phyloP scores from a whole-genome alignment of 2,329 filamentous ascomycete species.

The Byssochlamys sp. region DNA sequence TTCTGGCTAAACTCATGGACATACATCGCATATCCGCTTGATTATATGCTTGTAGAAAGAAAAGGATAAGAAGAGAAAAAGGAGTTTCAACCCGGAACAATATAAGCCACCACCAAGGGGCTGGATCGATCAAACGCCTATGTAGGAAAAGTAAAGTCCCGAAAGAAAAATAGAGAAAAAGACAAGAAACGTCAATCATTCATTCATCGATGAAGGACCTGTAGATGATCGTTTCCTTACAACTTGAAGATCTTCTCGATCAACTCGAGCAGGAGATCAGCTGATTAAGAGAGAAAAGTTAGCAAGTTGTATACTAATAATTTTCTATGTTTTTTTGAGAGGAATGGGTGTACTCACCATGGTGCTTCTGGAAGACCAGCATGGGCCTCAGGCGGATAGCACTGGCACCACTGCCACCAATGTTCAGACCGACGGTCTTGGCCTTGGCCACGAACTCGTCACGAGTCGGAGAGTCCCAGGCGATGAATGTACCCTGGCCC shows the following conservation, averaged over 20 bases:
- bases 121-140: not conserved
- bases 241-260: slow-evolving; percentile 63
- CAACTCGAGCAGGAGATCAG: slow-evolving; percentile 69
- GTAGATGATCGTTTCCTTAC: slow-evolving; percentile 12
- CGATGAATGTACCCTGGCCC: slow-evolving; percentile 83
- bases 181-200: not conserved
- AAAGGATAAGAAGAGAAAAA: not conserved
- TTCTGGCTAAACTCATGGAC: not conserved
- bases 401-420: slow-evolving; percentile 66
- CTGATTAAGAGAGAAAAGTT: slow-evolving; percentile 15
- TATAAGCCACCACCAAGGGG: not conserved
- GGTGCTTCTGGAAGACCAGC: slow-evolving; percentile 84
- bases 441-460: slow-evolving; percentile 71
- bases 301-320: slow-evolving; percentile 4
- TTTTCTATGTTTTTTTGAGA: too few species aligned
- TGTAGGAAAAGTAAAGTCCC: not conserved
- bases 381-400: slow-evolving; percentile 78
- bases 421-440: slow-evolving; percentile 74
- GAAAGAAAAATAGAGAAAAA: not conserved
- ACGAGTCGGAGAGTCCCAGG: slow-evolving; percentile 72
- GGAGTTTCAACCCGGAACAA: not conserved
- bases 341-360: slow-evolving; percentile 42
- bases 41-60: not conserved
- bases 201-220: not conserved
- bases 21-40: not conserved